Conservation (phyloP, 106 monocot genomes). For the Apostasia shenzhenica region DNA sequence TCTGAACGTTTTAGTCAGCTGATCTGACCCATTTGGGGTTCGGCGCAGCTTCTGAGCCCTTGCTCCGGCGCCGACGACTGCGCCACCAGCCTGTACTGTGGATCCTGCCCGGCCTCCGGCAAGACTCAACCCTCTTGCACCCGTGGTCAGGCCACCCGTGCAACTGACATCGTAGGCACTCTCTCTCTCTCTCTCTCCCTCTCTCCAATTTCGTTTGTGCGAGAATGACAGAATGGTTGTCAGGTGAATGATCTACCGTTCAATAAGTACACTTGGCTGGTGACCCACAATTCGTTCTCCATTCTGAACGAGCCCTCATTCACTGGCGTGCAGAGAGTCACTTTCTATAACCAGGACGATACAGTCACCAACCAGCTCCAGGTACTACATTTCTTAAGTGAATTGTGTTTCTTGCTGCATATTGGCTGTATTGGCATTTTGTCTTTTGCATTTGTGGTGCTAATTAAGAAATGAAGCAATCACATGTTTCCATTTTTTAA, state of each 20-base stretch:
- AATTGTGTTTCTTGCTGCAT: neutral
- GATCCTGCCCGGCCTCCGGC: slow-evolving; percentile 63
- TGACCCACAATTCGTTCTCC: slow-evolving; percentile 96
- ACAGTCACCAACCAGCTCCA: slow-evolving; percentile 84
- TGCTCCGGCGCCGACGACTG: slow-evolving; percentile 67
- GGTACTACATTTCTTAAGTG: slow-evolving; percentile 25
- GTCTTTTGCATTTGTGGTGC: neutral
- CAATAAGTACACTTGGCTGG: slow-evolving; percentile 94
- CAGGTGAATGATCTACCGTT: slow-evolving; percentile 80
- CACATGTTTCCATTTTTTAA: neutral
- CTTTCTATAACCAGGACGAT: slow-evolving; percentile 98
- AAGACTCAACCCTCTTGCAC: slow-evolving; percentile 49
- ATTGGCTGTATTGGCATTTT: neutral
- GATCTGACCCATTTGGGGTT: neutral
- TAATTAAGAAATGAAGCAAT: neutral
- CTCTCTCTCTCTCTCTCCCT: neutral
- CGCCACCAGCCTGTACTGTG: slow-evolving; percentile 67
- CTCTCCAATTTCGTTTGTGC: neutral
- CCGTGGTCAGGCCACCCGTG: slow-evolving; percentile 49
- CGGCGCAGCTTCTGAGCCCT: slow-evolving; percentile 49
- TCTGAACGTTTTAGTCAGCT: neutral
- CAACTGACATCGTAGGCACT: slow-evolving; percentile 46
- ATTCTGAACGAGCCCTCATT: slow-evolving; percentile 72
- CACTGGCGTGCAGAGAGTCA: slow-evolving; percentile 70
- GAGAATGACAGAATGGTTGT: neutral